Base-by-base conservation (phyloP, 495 filamentous ascomycete genomes). In the Astrocystis sublimbata region DNA sequence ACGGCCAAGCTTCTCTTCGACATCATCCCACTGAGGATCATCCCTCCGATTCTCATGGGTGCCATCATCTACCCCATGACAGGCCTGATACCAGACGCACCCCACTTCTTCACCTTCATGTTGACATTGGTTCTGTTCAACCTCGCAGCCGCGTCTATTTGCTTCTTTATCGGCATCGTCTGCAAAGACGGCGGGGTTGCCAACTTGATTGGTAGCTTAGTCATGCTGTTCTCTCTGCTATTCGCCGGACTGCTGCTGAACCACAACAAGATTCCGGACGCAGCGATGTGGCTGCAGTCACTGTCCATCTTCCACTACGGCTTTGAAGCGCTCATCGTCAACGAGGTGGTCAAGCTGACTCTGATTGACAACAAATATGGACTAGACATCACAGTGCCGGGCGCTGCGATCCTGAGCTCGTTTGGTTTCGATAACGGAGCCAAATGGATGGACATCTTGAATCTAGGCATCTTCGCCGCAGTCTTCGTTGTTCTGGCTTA, bases 221-320 rank as follows among this genome's bases (percentile, higher is more conserved):
- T 98, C 50, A 99, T 99, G 94, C 83, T 99, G 31, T 99, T 99
- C 79, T 94, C 90, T 69, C 76, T 99, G 66, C 83, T 99, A 1
- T 97, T 99, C 75, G 92, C 92, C 0, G 94, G 94, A 59, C 80
- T 98, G 33, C 77, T 99, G 51, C 83, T 99, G 47, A 99, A 99
- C 71, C 92, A 96, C 68, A 86, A 97, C 70, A 91, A 89, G 13
- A 98, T 98, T 60, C 94, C 94, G 4, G 76, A 82, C 40, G 85
- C 87, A 7, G 89, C 91, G 7, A 69, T 91, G 58, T 99, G 94
- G 94, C 72, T 98, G 36, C 96, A 99, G 77, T 78, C 92, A 79
- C 81, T 97, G n/a, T 97, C 92, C 19, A 99, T 99, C 65, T 99
- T 98, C 85, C 94, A 99, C 73, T 99, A 96, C 71, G 94, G 88